Conservation (phyloP, 257 asterid species). For the Scutellaria barbata region DNA sequence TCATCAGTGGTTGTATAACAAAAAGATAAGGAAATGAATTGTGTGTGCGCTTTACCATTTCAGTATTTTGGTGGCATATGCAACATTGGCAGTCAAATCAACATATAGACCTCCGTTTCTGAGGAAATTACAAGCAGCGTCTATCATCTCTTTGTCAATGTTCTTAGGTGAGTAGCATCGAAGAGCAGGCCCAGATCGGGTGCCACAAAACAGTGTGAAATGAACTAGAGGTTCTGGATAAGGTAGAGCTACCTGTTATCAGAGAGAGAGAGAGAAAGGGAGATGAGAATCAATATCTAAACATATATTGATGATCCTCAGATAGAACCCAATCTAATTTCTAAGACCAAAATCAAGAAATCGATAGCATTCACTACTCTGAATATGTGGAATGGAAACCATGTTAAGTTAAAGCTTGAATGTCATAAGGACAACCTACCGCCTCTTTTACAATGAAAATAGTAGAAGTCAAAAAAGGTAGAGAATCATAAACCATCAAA, state of each 20-base stretch:
- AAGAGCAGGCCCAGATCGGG: constrained; percentile 86
- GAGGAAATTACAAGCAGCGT: constrained; percentile 67
- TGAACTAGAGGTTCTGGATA: constrained; percentile 84
- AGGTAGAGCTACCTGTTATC: constrained; percentile 69
- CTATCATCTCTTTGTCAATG: constrained; percentile 74
- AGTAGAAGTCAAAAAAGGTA: neutral
- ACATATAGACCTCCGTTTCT: constrained; percentile 64
- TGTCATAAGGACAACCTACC: neutral
- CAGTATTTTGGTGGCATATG: constrained; percentile 57
- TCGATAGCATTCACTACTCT: neutral
- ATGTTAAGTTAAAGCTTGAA: neutral
- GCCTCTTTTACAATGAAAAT: neutral
- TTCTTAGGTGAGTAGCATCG: constrained; percentile 82
- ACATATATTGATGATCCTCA: neutral
- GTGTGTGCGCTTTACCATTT: constrained; percentile 63
- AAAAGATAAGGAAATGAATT: neutral
- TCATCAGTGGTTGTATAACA: neutral
- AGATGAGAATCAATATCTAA: constrained; percentile 8
- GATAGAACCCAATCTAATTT: neutral
- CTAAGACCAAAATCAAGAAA: constrained; percentile 1
- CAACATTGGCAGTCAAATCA: constrained; percentile 60
- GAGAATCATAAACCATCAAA: neutral
- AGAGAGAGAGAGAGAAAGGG: constrained; percentile 28
- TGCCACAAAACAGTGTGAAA: constrained; percentile 71
- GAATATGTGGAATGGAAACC: neutral